Evolutionary conservation across 805 yeast genomes (phyloP).

Genomic region (Lipomyces chichibuensis): DNA sequence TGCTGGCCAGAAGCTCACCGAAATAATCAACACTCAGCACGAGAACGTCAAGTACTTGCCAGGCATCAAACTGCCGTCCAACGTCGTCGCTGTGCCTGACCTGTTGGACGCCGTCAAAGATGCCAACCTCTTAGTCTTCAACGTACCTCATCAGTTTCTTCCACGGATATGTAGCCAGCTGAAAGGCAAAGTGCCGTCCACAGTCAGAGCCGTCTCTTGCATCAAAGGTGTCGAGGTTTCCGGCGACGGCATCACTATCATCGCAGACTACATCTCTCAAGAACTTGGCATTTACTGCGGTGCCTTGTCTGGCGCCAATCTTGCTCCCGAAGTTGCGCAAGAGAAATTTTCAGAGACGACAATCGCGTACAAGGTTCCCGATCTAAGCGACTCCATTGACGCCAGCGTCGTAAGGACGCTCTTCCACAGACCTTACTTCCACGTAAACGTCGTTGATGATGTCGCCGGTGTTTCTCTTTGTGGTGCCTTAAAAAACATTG

Average conservation of each 20-base stretch:
- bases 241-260: conserved; percentile 79
- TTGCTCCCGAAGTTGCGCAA: conserved; percentile 95
- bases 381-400: conserved; percentile 20
- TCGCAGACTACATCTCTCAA: conserved; percentile 78
- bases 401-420: conserved; percentile 54
- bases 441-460: conserved; percentile 87
- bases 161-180: conserved; percentile 74
- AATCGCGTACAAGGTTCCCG: conserved; percentile 81
- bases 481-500: conserved; percentile 95
- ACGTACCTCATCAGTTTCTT: conserved; percentile 96
- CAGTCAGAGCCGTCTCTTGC: conserved; percentile 89
- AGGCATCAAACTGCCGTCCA: conserved; percentile 81
- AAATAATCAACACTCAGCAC: conserved; percentile 84
- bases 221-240: conserved; percentile 92
- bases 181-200: conserved; percentile 53
- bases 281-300: conserved; percentile 89
- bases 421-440: conserved; percentile 98
- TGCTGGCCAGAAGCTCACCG: conserved; percentile 75
- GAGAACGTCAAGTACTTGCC: conserved; percentile 95
- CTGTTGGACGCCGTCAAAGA: conserved; percentile 72
- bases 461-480: conserved; percentile 96
- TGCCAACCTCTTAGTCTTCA: conserved; percentile 87
- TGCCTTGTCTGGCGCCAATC: conserved; percentile 94
- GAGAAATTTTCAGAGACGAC: conserved; percentile 98
- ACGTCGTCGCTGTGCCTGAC: conserved; percentile 86